These are phyloP conservation scores for Penicillium glabrum DNA, from an alignment of 2,329 filamentous ascomycete species.

Conservation along the genomic window DNA sequence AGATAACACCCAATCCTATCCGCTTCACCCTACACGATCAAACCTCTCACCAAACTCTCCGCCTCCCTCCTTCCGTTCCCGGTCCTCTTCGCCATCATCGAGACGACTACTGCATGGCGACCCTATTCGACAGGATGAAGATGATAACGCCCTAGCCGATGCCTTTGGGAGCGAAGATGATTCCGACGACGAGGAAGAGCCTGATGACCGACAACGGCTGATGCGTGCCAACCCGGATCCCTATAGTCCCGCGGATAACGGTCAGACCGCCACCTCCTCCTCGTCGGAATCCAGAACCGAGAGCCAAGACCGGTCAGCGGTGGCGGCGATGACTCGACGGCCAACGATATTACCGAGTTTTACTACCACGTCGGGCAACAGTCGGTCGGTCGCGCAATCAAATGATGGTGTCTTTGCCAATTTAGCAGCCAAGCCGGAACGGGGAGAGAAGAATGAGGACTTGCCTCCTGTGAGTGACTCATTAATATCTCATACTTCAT, in stretches of 20 bases:
- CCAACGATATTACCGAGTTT: conserved; percentile 58
- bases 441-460: conserved; percentile 80
- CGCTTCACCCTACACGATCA: conserved; percentile 28
- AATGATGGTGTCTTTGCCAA: conserved; percentile 98
- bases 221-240: conserved; percentile 64
- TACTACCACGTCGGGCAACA: conserved; percentile 34
- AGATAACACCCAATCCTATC: conserved; percentile 35
- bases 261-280: conserved; percentile 21
- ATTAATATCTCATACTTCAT: background rate
- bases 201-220: conserved; percentile 81
- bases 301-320: conserved; percentile 16
- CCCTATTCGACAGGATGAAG: conserved; percentile 57
- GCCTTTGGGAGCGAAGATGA: conserved; percentile 85
- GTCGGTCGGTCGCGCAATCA: conserved; percentile 67
- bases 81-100: conserved; percentile 66
- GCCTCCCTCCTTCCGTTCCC: conserved; percentile 82
- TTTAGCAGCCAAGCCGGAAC: conserved; percentile 83
- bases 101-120: conserved; percentile 55
- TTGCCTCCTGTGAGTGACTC: conserved; percentile 75
- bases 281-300: conserved; percentile 26
- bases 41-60: conserved; percentile 41
- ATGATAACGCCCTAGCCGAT: conserved; percentile 76
- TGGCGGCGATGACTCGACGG: conserved; percentile 42
- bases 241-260: conserved; percentile 31
- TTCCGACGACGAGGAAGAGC: conserved; percentile 66